Percentiles rank a stretch among this genome's conserved stretches.
These are phyloP conservation scores for Diplotaxis tenuifolia DNA, from an alignment of 345 rosid genomes.

Conservation along the genomic window DNA sequence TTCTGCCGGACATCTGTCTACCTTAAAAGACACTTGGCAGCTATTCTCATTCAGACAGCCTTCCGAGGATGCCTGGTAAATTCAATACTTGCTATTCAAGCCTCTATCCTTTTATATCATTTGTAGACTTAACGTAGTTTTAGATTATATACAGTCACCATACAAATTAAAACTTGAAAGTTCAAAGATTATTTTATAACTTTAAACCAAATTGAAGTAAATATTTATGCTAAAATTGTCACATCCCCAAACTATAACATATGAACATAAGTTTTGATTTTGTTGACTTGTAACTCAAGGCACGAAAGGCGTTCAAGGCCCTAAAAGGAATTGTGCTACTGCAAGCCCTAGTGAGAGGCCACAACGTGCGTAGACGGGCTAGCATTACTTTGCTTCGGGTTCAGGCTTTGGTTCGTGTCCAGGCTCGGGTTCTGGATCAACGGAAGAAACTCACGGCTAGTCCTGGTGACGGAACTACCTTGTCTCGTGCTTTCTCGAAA, in stretches of 20 bases:
- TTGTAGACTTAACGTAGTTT: too few relatives aligned
- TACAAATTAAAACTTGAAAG: constrained; percentile 3
- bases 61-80: constrained; percentile 80
- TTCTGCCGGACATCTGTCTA: constrained; percentile 46
- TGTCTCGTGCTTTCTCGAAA: constrained; percentile 58
- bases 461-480: constrained; percentile 41
- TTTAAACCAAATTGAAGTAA: neutral
- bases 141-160: too few relatives aligned
- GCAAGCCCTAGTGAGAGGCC: constrained; percentile 92
- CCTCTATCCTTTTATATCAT: neutral
- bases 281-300: constrained; percentile 46
- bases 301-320: constrained; percentile 72
- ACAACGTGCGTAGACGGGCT: constrained; percentile 72
- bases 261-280: constrained; percentile 9
- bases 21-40: constrained; percentile 57
- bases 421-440: constrained; percentile 62
- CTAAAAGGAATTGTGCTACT: constrained; percentile 77
- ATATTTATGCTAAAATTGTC: neutral
- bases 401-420: constrained; percentile 72
- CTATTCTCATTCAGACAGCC: constrained; percentile 68
- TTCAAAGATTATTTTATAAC: neutral
- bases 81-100: neutral
- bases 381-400: constrained; percentile 59
- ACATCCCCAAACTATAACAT: too few relatives aligned
- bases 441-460: constrained; percentile 48